A percentile compares a stretch with the other conserved stretches of the same genome.
phyloP scores from a whole-genome alignment of 331 rosid genomes.

The Malus hybrid region DNA sequence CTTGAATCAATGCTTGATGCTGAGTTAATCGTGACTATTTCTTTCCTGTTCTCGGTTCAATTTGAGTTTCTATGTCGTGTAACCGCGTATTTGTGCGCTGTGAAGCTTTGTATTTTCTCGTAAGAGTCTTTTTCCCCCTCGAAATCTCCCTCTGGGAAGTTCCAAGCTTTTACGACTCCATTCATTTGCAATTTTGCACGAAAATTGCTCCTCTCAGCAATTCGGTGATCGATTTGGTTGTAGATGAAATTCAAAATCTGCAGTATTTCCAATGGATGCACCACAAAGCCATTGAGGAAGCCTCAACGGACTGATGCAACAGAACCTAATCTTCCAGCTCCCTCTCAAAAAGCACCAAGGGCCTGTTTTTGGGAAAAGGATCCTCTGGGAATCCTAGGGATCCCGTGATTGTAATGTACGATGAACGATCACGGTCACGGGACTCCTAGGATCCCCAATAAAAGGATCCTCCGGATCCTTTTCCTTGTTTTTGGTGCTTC shows the following conservation, averaged over 20 bases:
- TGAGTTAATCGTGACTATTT: background rate
- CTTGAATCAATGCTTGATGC: background rate
- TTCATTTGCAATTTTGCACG: too few species aligned
- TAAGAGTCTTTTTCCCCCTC: background rate
- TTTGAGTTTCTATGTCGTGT: conserved; percentile 1
- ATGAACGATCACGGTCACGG: too few species aligned
- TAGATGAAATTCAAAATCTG: background rate
- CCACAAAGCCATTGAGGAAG: background rate
- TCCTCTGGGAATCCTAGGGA: too few species aligned
- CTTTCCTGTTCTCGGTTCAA: background rate
- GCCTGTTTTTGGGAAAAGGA: too few species aligned
- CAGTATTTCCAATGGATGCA: background rate
- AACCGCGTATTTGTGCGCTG: background rate
- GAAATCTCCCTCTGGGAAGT: background rate
- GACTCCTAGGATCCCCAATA: too few species aligned
- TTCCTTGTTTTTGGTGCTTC: too few species aligned
- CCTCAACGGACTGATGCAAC: too few species aligned
- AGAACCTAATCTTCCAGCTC: too few species aligned
- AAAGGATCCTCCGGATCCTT: too few species aligned
- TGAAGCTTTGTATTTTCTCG: background rate
- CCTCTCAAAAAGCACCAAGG: too few species aligned
- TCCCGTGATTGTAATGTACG: too few species aligned
- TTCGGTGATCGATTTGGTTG: background rate
- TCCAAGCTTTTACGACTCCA: background rate
- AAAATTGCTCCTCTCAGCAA: too few species aligned